Base-by-base conservation (phyloP, 257 asterid genomes). In the Solanum chilense region DNA sequence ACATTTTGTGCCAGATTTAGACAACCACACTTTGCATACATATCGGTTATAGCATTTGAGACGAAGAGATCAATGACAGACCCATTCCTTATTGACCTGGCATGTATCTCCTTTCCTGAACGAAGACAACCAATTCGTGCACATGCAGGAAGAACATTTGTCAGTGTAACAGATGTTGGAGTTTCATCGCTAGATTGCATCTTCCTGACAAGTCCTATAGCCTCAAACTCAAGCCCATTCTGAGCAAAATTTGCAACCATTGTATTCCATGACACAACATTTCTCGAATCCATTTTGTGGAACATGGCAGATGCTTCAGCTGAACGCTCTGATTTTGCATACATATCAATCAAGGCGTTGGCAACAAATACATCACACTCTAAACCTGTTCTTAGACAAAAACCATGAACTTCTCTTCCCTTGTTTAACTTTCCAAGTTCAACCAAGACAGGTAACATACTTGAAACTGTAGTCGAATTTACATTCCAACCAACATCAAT, bases 111-210 rank as follows among this genome's bases (percentile, higher is more conserved):
- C 91, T 88, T 93, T 52, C 98, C 98, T 10, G 90, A 91, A 45
- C 58, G 80, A 84, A 91, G 88, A 86, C 87, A 90, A 31, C 93
- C 92, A 31, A 90, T 58, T 90, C 96, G 91, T 7, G 93, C 94
- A 90, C 97, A 94, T 29, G 96, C 98, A 82, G 98, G 98, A 74
- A 94, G 96, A 86, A 92, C 92, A 86, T 92, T 94, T 80, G 94
- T 90, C 9, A 93, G 83, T 5, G 98, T 94, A 85, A 94, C 87
- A n/a, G 93, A 91, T 69, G 93, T 94, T 25, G 94, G 93, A 86
- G 83, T 87, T 88, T 93, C 93, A 76, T 92, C 93, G 41, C 88
- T 87, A 84, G 87, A 87, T 89, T 93, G 98, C 98, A 93, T 94
- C 82, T 92, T 88, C 85, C 91, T 89, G 23, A 95, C 88, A 39